These are phyloP conservation scores for Graphilbum ipis-grandicollis DNA, from an alignment of 2,329 filamentous ascomycete genomes.

Conservation along the genomic window DNA sequence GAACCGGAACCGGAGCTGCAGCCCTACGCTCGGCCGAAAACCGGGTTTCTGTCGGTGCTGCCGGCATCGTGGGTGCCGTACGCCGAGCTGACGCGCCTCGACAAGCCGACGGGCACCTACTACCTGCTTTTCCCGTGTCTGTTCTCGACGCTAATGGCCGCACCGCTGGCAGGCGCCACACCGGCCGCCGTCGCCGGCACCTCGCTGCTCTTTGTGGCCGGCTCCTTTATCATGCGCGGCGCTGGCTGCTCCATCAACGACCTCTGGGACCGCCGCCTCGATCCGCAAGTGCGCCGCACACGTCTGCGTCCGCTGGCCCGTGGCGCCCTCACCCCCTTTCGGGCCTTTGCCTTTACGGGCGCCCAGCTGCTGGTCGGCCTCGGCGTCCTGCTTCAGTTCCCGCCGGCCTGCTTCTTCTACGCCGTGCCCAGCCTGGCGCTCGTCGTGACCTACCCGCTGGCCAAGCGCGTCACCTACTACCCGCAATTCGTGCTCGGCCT, in stretches of 20 bases:
- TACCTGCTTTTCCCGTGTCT: slow-evolving; percentile 77
- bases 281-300: slow-evolving; percentile 62
- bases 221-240: slow-evolving; percentile 71
- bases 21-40: slow-evolving; percentile 48
- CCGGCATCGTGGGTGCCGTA: slow-evolving; percentile 61
- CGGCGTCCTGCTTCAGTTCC: slow-evolving; percentile 60
- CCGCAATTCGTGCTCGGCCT: slow-evolving; percentile 70
- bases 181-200: slow-evolving; percentile 47
- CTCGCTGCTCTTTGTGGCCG: slow-evolving; percentile 52
- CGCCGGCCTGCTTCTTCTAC: slow-evolving; percentile 56
- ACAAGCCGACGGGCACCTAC: slow-evolving; percentile 68
- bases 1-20: slow-evolving; percentile 6
- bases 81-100: slow-evolving; percentile 62
- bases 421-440: slow-evolving; percentile 58
- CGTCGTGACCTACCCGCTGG: slow-evolving; percentile 62
- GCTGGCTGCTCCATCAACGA: slow-evolving; percentile 84
- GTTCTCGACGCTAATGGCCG: slow-evolving; percentile 69
- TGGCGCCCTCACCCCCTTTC: slow-evolving; percentile 53
- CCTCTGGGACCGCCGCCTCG: slow-evolving; percentile 75
- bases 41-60: slow-evolving; percentile 52
- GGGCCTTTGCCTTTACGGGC: slow-evolving; percentile 59
- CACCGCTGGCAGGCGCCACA: slow-evolving; percentile 42
- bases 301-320: slow-evolving; percentile 66
- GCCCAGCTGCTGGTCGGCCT: slow-evolving; percentile 58
- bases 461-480: slow-evolving; percentile 76